phyloP scores from a whole-genome alignment of 2,329 filamentous ascomycete species.

The Zopfia rhizophila region DNA sequence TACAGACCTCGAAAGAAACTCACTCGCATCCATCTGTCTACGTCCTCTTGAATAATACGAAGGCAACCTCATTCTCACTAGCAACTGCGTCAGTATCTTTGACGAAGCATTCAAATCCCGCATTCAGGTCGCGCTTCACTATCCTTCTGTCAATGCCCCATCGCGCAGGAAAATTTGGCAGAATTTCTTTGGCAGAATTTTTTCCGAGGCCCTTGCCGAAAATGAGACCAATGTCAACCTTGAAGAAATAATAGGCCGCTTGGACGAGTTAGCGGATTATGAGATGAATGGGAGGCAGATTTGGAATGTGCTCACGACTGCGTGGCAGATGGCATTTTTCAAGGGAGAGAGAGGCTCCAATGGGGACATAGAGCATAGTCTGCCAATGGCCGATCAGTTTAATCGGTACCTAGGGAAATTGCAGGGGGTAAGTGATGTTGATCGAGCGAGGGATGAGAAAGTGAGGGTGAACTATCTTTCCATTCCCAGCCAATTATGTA shows the following conservation, averaged over 20 bases:
- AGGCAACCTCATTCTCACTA: constrained; percentile 29
- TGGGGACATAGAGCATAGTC: too few relatives aligned
- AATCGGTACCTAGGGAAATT: too few relatives aligned
- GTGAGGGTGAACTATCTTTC: too few relatives aligned
- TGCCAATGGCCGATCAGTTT: too few relatives aligned
- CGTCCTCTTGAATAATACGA: constrained; percentile 52
- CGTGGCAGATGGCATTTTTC: constrained; percentile 8
- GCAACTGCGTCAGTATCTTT: constrained; percentile 19
- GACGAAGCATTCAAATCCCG: constrained; percentile 25
- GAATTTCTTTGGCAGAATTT: constrained; percentile 4
- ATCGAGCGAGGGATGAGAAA: too few relatives aligned
- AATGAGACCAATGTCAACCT: too few relatives aligned
- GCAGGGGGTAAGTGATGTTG: too few relatives aligned
- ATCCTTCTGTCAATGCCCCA: constrained; percentile 3
- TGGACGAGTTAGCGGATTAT: constrained; percentile 47
- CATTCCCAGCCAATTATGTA: too few relatives aligned
- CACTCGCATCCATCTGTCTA: constrained; percentile 28
- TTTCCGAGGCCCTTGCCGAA: too few relatives aligned
- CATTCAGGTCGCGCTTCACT: constrained; percentile 20
- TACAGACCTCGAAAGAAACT: constrained; percentile 14
- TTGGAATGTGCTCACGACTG: constrained; percentile 45
- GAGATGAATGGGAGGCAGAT: constrained; percentile 61
- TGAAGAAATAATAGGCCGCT: constrained; percentile 43
- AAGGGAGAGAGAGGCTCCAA: too few relatives aligned
- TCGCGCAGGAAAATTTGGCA: constrained; percentile 9